These are phyloP conservation scores for Luffa acutangula DNA, from an alignment of 306 rosid species.

Conservation along the genomic window DNA sequence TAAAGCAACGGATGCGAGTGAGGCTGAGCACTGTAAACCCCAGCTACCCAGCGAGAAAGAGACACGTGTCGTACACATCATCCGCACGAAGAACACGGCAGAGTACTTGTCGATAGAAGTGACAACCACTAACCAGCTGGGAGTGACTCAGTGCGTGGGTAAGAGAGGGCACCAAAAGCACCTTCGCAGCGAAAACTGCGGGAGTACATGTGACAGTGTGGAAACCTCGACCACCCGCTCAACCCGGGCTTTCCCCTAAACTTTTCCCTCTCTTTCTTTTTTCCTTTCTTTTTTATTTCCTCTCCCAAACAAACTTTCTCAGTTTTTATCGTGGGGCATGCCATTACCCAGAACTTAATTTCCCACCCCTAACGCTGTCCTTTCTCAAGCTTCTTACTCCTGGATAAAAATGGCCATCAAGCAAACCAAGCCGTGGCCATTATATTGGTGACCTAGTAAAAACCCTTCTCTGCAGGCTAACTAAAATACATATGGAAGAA, in stretches of 20 bases:
- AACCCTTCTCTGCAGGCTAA: neutral
- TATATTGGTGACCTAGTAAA: neutral
- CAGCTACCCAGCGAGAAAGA: neutral
- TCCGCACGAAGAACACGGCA: constrained; percentile 13
- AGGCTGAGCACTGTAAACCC: neutral
- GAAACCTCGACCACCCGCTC: constrained; percentile 47
- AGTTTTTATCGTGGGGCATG: neutral
- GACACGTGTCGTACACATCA: constrained; percentile 37
- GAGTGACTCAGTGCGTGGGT: constrained; percentile 12
- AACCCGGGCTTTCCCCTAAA: constrained; percentile 30
- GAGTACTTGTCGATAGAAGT: constrained; percentile 17
- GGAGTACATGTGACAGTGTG: constrained; percentile 69
- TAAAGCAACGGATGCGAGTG: neutral
- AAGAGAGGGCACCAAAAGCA: constrained; percentile 34
- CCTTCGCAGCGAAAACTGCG: constrained; percentile 49
- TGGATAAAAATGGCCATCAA: neutral
- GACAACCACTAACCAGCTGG: constrained; percentile 26
- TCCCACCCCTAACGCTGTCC: neutral
- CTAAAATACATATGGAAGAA: neutral
- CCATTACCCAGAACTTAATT: neutral
- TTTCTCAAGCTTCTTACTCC: constrained; percentile 1
- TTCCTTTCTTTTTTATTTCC: neutral
- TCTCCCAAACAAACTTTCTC: neutral
- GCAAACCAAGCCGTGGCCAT: neutral
- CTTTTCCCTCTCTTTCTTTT: neutral